Percentiles rank a stretch among this genome's conserved stretches.
Evolutionary conservation across 768 basidiomycete genomes (phyloP).

Genomic region (Cystobasidiopsis lactophilus): DNA sequence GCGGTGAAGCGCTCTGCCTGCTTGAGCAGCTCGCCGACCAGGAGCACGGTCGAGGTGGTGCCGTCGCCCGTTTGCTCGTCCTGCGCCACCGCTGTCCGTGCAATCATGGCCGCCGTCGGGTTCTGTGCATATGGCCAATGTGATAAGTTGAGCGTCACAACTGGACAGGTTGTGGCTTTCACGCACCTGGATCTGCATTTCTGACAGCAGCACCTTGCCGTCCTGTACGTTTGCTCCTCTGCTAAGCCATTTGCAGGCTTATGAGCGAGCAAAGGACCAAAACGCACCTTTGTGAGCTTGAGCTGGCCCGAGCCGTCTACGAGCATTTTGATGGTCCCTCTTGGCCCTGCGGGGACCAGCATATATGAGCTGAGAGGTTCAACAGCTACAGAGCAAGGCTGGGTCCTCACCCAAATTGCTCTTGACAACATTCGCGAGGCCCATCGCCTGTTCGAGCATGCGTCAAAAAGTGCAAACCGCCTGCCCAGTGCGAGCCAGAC

Average conservation of each 20-base stretch:
- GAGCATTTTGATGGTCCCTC: slow-evolving; percentile 97
- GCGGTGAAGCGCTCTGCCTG: slow-evolving; percentile 95
- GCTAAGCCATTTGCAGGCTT: background rate
- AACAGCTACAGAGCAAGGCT: background rate
- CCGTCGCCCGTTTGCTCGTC: slow-evolving; percentile 99
- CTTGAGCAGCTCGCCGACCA: slow-evolving; percentile 66
- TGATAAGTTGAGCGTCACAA: background rate
- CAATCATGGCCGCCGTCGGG: slow-evolving; percentile 97
- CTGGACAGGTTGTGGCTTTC: background rate
- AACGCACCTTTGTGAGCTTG: slow-evolving; percentile 77
- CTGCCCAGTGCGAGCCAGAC: background rate
- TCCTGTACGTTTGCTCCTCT: slow-evolving; percentile 35
- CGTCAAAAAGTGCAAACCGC: background rate
- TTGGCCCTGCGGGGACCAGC: slow-evolving; percentile 40
- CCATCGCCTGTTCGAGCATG: slow-evolving; percentile 41
- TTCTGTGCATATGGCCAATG: slow-evolving; percentile 36
- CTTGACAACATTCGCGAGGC: slow-evolving; percentile 89
- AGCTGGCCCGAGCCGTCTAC: slow-evolving; percentile 95
- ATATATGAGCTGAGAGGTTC: background rate
- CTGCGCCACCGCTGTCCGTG: slow-evolving; percentile 90
- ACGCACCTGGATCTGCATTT: slow-evolving; percentile 73
- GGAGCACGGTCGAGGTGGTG: slow-evolving; percentile 84
- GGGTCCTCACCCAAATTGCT: slow-evolving; percentile 61
- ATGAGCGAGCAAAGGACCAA: background rate
- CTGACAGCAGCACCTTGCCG: slow-evolving; percentile 88